phyloP scores from a whole-genome alignment of 441 rosid genomes.

The Pelargonium cotyledonis region DNA sequence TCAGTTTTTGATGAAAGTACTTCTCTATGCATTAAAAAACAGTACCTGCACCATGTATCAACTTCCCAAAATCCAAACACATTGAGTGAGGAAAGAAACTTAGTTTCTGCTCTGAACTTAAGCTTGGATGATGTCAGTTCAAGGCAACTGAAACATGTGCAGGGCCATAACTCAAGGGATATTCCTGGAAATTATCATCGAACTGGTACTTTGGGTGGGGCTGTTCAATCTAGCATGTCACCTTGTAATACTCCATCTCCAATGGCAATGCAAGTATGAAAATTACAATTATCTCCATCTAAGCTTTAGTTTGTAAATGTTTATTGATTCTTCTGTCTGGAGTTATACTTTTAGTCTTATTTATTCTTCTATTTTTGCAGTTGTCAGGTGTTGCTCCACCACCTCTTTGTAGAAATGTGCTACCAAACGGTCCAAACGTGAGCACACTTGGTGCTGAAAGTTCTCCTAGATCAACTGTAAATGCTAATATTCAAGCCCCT shows the following conservation, averaged over 20 bases:
- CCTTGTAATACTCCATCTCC: constrained; percentile 90
- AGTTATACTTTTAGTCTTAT: constrained; percentile 18
- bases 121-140: constrained; percentile 57
- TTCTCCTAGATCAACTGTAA: constrained; percentile 65
- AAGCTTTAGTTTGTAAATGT: constrained; percentile 5
- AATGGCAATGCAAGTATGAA: constrained; percentile 61
- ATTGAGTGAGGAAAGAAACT: constrained; percentile 52
- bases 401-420: constrained; percentile 71
- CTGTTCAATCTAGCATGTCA: constrained; percentile 47
- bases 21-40: constrained; percentile 73
- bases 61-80: constrained; percentile 37
- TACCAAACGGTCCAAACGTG: constrained; percentile 55
- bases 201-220: constrained; percentile 27
- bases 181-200: constrained; percentile 56
- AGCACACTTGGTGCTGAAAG: constrained; percentile 44
- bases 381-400: constrained; percentile 78
- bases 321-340: constrained; percentile 14
- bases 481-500: constrained; percentile 85
- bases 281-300: neutral
- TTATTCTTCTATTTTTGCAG: constrained; percentile 42
- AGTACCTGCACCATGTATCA: constrained; percentile 44
- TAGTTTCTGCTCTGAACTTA: constrained; percentile 33
- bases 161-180: constrained; percentile 65
- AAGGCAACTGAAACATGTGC: constrained; percentile 60
- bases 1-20: constrained; percentile 84